Evolutionary conservation across 2,329 filamentous ascomycete species (phyloP).

Genomic region (Cytospora leucostoma): DNA sequence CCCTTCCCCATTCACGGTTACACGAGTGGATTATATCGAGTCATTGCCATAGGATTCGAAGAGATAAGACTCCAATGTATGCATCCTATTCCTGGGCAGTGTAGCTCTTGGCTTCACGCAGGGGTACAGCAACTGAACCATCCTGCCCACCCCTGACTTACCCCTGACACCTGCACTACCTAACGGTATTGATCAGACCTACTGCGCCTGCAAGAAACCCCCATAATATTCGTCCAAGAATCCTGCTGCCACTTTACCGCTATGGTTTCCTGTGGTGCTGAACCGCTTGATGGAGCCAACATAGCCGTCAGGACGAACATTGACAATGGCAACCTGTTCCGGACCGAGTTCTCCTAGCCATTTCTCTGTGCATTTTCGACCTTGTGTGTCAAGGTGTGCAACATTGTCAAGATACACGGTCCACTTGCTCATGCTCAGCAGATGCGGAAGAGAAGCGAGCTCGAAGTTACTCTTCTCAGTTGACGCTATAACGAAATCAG

Average conservation of each 20-base stretch:
- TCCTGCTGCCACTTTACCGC: slow-evolving; percentile 45
- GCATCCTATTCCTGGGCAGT: neutral
- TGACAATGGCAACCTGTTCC: slow-evolving; percentile 62
- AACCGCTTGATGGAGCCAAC: slow-evolving; percentile 62
- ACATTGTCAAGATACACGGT: slow-evolving; percentile 72
- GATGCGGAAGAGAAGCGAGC: slow-evolving; percentile 61
- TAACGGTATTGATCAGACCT: slow-evolving; percentile 21
- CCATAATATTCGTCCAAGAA: slow-evolving; percentile 58
- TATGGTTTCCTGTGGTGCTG: slow-evolving; percentile 42
- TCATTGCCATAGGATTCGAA: neutral
- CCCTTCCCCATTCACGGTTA: slow-evolving; percentile 18
- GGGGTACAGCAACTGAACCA: neutral
- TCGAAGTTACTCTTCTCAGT: slow-evolving; percentile 60
- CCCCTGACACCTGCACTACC: slow-evolving; percentile 20
- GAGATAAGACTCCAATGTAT: neutral
- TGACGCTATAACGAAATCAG: slow-evolving; percentile 16
- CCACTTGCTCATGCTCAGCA: slow-evolving; percentile 67
- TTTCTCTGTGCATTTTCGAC: slow-evolving; percentile 61
- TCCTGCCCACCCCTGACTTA: neutral
- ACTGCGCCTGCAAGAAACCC: slow-evolving; percentile 54
- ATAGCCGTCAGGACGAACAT: slow-evolving; percentile 74
- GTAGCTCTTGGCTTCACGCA: neutral
- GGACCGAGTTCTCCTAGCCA: slow-evolving; percentile 63
- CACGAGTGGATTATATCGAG: neutral
- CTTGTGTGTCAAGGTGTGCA: slow-evolving; percentile 54